Conservation (phyloP, 1,139 yeast species). For the Saccharomyces hybrid region DNA sequence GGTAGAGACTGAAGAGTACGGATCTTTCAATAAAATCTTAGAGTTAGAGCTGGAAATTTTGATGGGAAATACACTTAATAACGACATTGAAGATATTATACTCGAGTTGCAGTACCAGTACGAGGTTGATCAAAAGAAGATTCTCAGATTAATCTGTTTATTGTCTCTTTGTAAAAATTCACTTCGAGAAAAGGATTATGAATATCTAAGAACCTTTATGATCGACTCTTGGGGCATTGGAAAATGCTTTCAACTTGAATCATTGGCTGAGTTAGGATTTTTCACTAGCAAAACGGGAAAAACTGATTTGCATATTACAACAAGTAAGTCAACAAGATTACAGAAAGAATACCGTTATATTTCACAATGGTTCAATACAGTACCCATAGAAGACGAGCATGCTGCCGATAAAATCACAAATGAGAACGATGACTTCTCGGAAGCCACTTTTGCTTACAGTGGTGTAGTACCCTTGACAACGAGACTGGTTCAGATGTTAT, state of each 20-base stretch:
- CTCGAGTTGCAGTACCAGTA: slow-evolving; percentile 24
- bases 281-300: slow-evolving; percentile 14
- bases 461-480: slow-evolving; percentile 30
- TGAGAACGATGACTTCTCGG: slow-evolving; percentile 13
- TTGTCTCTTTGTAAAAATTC: slow-evolving; percentile 23
- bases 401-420: slow-evolving; percentile 5
- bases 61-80: slow-evolving; percentile 20
- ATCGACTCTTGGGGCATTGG: slow-evolving; percentile 28
- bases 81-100: slow-evolving; percentile 18
- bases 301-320: slow-evolving; percentile 3
- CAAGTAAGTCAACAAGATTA: slow-evolving; percentile 4
- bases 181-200: slow-evolving; percentile 25
- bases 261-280: slow-evolving; percentile 17
- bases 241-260: slow-evolving; percentile 20
- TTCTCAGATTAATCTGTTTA: slow-evolving; percentile 22
- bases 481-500: slow-evolving; percentile 25
- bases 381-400: slow-evolving; percentile 20
- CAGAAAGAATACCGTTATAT: slow-evolving; percentile 19
- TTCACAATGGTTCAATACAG: slow-evolving; percentile 22
- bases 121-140: slow-evolving; percentile 10
- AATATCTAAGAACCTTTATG: slow-evolving; percentile 20
- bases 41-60: slow-evolving; percentile 55
- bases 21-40: slow-evolving; percentile 46
- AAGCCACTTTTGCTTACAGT: slow-evolving; percentile 29
- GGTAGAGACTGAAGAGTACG: slow-evolving; percentile 38